Percentiles rank a stretch among this genome's conserved stretches.
Conservation (phyloP, 495 filamentous ascomycete genomes). For the Cercophora newfieldiana region DNA sequence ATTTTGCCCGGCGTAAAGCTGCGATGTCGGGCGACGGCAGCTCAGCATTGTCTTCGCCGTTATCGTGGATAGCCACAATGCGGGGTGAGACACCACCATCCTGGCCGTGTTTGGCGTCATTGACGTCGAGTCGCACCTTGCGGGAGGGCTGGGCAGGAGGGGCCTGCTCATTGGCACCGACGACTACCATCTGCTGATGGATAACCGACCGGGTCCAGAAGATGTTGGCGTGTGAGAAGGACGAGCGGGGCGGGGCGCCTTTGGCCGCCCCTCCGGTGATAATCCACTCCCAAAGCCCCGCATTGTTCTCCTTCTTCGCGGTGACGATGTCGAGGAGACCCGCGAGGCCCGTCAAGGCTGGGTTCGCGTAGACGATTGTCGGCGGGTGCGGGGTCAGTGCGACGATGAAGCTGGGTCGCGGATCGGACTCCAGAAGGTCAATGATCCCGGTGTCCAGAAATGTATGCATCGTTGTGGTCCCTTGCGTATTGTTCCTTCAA, state of each 20-base stretch:
- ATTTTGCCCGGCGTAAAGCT: conserved; percentile 18
- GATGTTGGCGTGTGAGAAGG: conserved; percentile 31
- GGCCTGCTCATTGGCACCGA: conserved; percentile 39
- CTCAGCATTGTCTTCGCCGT: neutral
- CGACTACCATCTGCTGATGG: conserved; percentile 37
- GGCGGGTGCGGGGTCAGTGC: conserved; percentile 30
- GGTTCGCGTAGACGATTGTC: conserved; percentile 38
- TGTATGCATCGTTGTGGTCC: conserved; percentile 24
- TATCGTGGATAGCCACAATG: conserved; percentile 22
- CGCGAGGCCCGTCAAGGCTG: conserved; percentile 26
- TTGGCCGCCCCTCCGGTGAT: conserved; percentile 10
- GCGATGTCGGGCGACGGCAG: conserved; percentile 9
- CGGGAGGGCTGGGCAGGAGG: conserved; percentile 16
- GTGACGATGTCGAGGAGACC: conserved; percentile 26
- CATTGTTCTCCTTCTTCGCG: conserved; percentile 20
- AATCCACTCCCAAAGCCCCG: conserved; percentile 38
- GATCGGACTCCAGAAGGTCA: conserved; percentile 43
- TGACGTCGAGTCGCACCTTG: conserved; percentile 21
- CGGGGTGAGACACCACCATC: conserved; percentile 10
- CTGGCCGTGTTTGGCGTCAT: conserved; percentile 2
- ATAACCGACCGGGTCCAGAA: conserved; percentile 43
- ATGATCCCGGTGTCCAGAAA: conserved; percentile 33
- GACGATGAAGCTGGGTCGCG: conserved; percentile 44
- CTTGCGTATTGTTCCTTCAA: neutral
- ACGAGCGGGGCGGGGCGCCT: conserved; percentile 15